These are phyloP conservation scores for Diaporthe sp. DNA, from an alignment of 2,329 filamentous ascomycete genomes.

Conservation along the genomic window DNA sequence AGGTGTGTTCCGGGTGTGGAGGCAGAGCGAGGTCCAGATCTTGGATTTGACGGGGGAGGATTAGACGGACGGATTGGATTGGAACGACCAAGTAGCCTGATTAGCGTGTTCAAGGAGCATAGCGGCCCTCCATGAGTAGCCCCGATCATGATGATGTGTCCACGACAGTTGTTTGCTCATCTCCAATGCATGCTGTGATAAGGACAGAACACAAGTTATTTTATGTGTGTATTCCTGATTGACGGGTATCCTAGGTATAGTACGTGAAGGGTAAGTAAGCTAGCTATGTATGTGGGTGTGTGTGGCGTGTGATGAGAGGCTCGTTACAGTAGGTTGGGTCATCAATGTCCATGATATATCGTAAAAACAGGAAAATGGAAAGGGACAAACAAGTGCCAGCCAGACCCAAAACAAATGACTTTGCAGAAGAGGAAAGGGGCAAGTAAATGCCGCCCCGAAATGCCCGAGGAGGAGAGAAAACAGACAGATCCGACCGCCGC, in stretches of 20 bases:
- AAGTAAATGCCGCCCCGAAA: constrained; percentile 32
- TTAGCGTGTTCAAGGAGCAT: not conserved
- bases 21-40: constrained; percentile 45
- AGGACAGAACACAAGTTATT: not conserved
- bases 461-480: constrained; percentile 8
- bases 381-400: constrained; percentile 11
- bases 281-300: constrained; percentile 33
- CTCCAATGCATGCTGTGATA: not conserved
- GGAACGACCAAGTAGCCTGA: not conserved
- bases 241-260: constrained; percentile 43
- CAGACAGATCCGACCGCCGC: constrained; percentile 21
- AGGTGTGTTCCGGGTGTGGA: constrained; percentile 38
- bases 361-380: constrained; percentile 33
- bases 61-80: not conserved
- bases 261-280: constrained; percentile 28
- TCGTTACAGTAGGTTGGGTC: constrained; percentile 39
- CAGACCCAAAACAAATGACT: constrained; percentile 23
- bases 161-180: not conserved
- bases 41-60: constrained; percentile 47
- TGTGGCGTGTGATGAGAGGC: not conserved
- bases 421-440: not conserved
- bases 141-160: not conserved
- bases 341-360: constrained; percentile 43
- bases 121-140: not conserved
- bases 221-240: constrained; percentile 29